These are phyloP conservation scores for Agaricus subrufescens DNA, from an alignment of 768 basidiomycete genomes.

Conservation along the genomic window DNA sequence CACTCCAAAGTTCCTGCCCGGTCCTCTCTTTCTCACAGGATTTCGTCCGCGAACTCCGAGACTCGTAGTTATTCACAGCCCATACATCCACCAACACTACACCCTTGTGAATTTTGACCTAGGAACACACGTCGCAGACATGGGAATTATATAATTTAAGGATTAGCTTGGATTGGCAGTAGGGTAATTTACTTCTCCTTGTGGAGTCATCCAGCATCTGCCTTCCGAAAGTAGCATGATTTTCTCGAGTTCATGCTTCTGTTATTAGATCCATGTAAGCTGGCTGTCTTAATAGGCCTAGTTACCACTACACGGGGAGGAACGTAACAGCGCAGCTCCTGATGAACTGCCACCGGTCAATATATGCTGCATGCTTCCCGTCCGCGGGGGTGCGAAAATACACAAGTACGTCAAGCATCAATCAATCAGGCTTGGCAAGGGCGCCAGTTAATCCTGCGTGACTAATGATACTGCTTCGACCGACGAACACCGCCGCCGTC, in stretches of 20 bases:
- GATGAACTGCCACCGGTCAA: no score
- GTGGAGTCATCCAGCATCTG: not conserved
- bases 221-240: slow-evolving; percentile 5
- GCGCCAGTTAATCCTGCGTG: no score
- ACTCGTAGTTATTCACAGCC: not conserved
- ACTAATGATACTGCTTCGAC: no score
- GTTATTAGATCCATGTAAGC: not conserved
- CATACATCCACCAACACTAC: not conserved
- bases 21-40: slow-evolving; percentile 2
- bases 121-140: not conserved
- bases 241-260: slow-evolving; percentile 1
- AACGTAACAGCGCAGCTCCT: no score
- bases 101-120: not conserved
- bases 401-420: no score
- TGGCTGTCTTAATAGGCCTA: no score
- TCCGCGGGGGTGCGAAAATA: no score
- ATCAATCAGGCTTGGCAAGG: no score
- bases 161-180: not conserved
- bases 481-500: no score
- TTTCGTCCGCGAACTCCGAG: slow-evolving; percentile 2
- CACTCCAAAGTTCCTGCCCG: not conserved
- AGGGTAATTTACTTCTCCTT: not conserved
- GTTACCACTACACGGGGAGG: no score
- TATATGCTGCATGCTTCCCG: no score
- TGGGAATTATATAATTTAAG: not conserved